phyloP scores from a whole-genome alignment of 169 alveolate species.

The Besnoitia besnoiti region DNA sequence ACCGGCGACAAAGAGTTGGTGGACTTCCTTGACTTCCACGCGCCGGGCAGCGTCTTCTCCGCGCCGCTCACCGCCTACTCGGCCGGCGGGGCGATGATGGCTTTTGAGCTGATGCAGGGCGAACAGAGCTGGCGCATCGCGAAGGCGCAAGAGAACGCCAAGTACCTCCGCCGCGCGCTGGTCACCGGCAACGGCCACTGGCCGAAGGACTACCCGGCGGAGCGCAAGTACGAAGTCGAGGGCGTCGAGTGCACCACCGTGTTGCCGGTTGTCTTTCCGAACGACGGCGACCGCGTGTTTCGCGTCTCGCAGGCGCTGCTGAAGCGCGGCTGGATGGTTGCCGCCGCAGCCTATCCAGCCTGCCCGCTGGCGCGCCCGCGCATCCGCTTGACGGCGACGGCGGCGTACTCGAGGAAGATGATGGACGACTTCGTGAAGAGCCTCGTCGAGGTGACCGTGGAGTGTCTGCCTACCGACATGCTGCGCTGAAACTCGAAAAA shows the following conservation, averaged over 20 bases:
- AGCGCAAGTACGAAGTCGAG: conserved; percentile 73
- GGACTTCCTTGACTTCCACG: conserved; percentile 81
- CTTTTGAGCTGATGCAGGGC: conserved; percentile 77
- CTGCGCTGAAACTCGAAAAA: neutral
- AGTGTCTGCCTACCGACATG: conserved; percentile 69
- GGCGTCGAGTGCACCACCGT: conserved; percentile 80
- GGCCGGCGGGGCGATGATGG: conserved; percentile 81
- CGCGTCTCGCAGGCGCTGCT: conserved; percentile 71
- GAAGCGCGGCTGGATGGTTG: conserved; percentile 74
- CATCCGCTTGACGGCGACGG: conserved; percentile 81
- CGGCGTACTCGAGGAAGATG: conserved; percentile 73
- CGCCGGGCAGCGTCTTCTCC: conserved; percentile 82
- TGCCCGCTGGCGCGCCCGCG: conserved; percentile 80
- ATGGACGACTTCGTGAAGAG: conserved; percentile 79
- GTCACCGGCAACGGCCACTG: conserved; percentile 77
- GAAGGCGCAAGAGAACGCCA: conserved; percentile 73
- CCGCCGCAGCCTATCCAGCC: conserved; percentile 83
- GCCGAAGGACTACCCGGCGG: conserved; percentile 82
- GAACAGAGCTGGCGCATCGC: conserved; percentile 78
- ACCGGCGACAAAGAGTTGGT: conserved; percentile 76
- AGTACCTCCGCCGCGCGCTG: conserved; percentile 75
- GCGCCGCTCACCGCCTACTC: conserved; percentile 83
- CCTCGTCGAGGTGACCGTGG: conserved; percentile 72
- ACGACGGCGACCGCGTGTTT: conserved; percentile 78
- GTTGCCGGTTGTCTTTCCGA: conserved; percentile 79